These are phyloP conservation scores for Colletotrichum tofieldiae DNA, from an alignment of 2,329 filamentous ascomycete species.

Conservation along the genomic window DNA sequence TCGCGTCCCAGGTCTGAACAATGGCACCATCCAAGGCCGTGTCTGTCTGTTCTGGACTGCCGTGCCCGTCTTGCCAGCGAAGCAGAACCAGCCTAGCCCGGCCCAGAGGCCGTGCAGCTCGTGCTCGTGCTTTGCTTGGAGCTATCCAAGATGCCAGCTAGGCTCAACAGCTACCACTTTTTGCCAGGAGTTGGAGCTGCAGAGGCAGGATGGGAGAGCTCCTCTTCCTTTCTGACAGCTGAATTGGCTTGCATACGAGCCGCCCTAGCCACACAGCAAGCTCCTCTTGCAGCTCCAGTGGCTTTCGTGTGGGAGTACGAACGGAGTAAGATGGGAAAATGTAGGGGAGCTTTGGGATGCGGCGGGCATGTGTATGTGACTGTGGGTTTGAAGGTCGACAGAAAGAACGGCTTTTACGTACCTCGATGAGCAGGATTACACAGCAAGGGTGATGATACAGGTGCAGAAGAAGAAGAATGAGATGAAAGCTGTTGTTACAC, in stretches of 20 bases:
- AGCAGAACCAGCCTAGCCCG: neutral
- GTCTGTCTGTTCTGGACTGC: constrained; percentile 3
- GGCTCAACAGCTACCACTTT: constrained; percentile 9
- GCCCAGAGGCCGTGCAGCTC: neutral
- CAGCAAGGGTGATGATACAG: constrained; percentile 27
- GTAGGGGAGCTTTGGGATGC: constrained; percentile 13
- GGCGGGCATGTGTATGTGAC: neutral
- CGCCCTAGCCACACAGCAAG: constrained; percentile 7
- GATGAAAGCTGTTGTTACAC: constrained; percentile 52
- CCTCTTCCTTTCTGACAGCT: constrained; percentile 4
- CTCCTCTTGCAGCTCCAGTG: constrained; percentile 17
- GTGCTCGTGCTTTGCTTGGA: constrained; percentile 29
- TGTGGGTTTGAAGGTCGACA: constrained; percentile 5
- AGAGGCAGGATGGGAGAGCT: constrained; percentile 12
- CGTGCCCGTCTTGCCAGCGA: neutral
- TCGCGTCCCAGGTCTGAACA: neutral
- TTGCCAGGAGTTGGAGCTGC: constrained; percentile 12
- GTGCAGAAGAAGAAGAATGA: constrained; percentile 56
- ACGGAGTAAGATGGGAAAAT: neutral
- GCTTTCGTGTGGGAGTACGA: constrained; percentile 17
- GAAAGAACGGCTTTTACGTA: constrained; percentile 30
- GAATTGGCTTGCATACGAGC: constrained; percentile 29
- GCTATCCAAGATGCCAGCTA: constrained; percentile 30
- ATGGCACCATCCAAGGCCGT: constrained; percentile 19
- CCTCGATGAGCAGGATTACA: constrained; percentile 41